Evolutionary conservation across 225 moss, liverwort and hornwort species (phyloP).

Genomic region (Straminergon stramineum): DNA sequence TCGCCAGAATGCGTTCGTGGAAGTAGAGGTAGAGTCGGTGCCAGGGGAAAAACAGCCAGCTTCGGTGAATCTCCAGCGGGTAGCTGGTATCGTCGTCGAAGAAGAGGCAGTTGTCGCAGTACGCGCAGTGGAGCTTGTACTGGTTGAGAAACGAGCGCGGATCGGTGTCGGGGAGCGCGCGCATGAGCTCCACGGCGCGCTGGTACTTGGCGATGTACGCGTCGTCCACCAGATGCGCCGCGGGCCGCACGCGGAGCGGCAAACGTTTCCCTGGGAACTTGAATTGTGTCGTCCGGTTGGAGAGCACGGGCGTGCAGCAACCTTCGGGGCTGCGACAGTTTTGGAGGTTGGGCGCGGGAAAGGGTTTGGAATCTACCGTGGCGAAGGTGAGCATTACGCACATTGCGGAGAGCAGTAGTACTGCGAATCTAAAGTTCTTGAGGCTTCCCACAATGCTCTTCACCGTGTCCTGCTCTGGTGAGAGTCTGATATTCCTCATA

Average conservation of each 20-base stretch:
- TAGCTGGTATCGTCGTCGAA: background rate
- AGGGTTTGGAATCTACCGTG: background rate
- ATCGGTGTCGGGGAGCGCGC: conserved; percentile 22
- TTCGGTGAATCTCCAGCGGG: conserved; percentile 36
- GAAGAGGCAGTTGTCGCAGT: conserved; percentile 28
- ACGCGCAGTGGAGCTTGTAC: conserved; percentile 26
- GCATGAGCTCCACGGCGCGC: conserved; percentile 22
- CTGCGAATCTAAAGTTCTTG: background rate
- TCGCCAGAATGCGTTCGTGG: conserved; percentile 33
- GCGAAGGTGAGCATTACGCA: background rate
- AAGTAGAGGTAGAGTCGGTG: conserved; percentile 39
- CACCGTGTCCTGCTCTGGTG: background rate
- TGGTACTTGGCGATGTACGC: conserved; percentile 28
- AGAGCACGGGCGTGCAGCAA: conserved; percentile 12
- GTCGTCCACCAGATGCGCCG: conserved; percentile 13
- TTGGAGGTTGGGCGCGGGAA: conserved; percentile 9
- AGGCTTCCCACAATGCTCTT: too few relatives aligned
- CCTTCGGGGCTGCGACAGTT: background rate
- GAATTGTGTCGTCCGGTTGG: background rate
- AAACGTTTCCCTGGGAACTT: background rate
- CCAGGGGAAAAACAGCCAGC: conserved; percentile 38
- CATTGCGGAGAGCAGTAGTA: background rate
- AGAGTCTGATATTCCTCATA: background rate
- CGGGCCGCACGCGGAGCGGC: conserved; percentile 3
- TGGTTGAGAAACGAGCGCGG: conserved; percentile 24